Evolutionary conservation across 78 protist genomes (phyloP), one percentile per base, ranked within the genome.

Genomic region (Creolimax fragrantissima): DNA sequence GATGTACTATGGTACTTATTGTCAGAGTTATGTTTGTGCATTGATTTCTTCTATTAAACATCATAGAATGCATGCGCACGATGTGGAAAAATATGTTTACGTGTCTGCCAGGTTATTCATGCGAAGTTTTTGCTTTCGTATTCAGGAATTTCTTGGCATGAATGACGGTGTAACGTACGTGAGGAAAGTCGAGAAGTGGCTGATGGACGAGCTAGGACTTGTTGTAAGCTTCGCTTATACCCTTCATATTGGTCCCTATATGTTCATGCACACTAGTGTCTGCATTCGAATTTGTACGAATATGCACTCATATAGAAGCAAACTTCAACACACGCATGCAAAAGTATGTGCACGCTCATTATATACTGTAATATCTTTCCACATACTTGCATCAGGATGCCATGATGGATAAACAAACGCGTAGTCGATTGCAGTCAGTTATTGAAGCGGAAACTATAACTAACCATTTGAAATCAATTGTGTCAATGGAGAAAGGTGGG

Each of bases 381-480:
- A 58, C 74, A 58, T 58, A 58, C 74, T 32, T 24, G 74, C 74
- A 58, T 58, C 74, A 58, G 74, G 74, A 58, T 58, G 74, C 74
- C 39, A 58, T 58, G 24, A 58, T 58, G 74, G 74, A 58, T 58
- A 58, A 58, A 24, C 74, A 58, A 24, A 58, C 74, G 39, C 74
- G 74, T 24, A 58, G 74, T 58, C 74, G 74, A 17, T 58, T 97
- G 43, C 43, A 42, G 35, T 92, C 92, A 41, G 95, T 93, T 39
- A 93, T 93, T 6, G 98, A 97, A 84, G 58, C 58, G 42, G 96
- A 95, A 92, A 81, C 96, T 35, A 95, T 96, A 84, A 92, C 95
- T 32, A 84, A 44, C 81, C 98, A 96, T 90, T 94, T 89, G 89
- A 91, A 42, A n/a, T 81, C 94, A 4, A 85, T 67, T 41, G 90